Evolutionary conservation across 495 filamentous ascomycete species (phyloP), one percentile per base, ranked within the genome.

Genomic region (Talaromyces borbonicus): DNA sequence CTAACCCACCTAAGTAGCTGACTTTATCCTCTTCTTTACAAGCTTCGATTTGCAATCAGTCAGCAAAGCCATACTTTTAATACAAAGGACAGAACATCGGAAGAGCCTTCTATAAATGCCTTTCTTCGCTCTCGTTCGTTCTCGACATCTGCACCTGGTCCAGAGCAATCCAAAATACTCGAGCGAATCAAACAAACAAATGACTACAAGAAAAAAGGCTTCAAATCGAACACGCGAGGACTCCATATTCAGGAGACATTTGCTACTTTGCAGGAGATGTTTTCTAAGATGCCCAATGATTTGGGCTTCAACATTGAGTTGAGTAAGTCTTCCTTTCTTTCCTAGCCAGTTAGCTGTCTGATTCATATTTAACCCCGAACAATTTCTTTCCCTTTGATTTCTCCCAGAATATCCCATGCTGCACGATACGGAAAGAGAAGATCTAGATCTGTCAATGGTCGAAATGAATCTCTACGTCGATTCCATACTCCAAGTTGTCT

Each of bases 391-490:
- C 12, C 27, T 30, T 30, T 30, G 27, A 30, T 30, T 7, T 7
- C 27, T 30, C 27, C 6, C 12, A 53, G 52, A 62, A 54, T 63
- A 64, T 43, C 57, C 63, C 9, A 59, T 60, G 46, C 57, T 68
- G 26, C 58, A 20, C 47, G 67, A 72, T 59, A 62, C 67, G 3
- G 52, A 56, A 23, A 65, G 68, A 31, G 54, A 53, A 16, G 47
- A 52, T 56, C 72, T 47, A 61, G 57, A 2, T 43, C 53, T 3
- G 51, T 56, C 42, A 58, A 52, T 14, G 52, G n/a, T 69, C 19
- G 69, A 72, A 37, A 43, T 68, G 48, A 73, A 73, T 48, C 48
- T 47, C 26, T 71, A 64, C 36, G 44, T 65, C n/a, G 68, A 71
- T 41, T 55, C 53, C 16, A 59, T 65, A 24, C 56, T 73, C 12